Percentiles rank a stretch among this genome's conserved stretches.
Evolutionary conservation across 2,329 filamentous ascomycete species (phyloP).

Genomic region (Leptographium procerum): DNA sequence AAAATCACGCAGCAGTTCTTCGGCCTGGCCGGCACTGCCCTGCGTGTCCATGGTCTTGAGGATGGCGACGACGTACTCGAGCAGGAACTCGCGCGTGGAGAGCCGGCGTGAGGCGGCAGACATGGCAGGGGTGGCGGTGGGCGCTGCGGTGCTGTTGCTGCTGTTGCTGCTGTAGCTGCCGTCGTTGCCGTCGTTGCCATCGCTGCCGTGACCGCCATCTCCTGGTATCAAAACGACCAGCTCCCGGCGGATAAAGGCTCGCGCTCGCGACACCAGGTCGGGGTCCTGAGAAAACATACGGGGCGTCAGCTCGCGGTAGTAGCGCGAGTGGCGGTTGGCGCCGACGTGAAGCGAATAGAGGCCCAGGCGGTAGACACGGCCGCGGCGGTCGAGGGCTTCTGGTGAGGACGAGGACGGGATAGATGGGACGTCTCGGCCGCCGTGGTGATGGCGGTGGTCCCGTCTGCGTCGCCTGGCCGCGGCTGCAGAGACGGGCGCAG

Average conservation of each 20-base stretch:
- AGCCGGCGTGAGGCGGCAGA: not conserved
- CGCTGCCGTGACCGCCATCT: not conserved
- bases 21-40: slow-evolving; percentile 65
- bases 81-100: slow-evolving; percentile 52
- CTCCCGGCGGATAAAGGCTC: slow-evolving; percentile 74
- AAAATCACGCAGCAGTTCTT: slow-evolving; percentile 68
- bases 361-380: slow-evolving; percentile 59
- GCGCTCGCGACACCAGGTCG: slow-evolving; percentile 62
- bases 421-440: not conserved
- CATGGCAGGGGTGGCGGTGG: not conserved
- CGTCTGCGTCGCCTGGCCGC: not conserved
- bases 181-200: not conserved
- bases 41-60: slow-evolving; percentile 75
- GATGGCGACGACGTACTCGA: slow-evolving; percentile 78
- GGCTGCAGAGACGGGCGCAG: not conserved
- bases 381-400: slow-evolving; percentile 44
- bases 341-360: slow-evolving; percentile 76
- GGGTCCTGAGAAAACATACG: slow-evolving; percentile 50
- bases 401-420: slow-evolving; percentile 11
- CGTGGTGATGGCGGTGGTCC: not conserved
- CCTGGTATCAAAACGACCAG: slow-evolving; percentile 44
- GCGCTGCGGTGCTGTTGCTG: slow-evolving; percentile 20
- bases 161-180: slow-evolving; percentile 32
- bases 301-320: slow-evolving; percentile 64
- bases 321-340: slow-evolving; percentile 65